A percentile compares a stretch with the other conserved stretches of the same genome.
phyloP scores from a whole-genome alignment of 352 stramenopile species.

The Vaucheria bursata region DNA sequence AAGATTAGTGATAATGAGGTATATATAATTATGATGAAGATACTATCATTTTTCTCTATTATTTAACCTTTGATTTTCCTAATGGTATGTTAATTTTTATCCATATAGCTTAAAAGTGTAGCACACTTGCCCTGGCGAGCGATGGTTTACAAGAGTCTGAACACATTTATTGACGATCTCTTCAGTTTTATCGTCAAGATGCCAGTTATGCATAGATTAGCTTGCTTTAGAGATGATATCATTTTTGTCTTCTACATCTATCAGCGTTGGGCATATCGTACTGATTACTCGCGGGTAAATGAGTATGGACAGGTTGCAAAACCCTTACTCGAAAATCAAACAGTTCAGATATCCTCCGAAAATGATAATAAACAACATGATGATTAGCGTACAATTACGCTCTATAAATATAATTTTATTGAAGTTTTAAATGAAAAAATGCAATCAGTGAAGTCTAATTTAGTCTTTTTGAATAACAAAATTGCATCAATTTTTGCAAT shows the following conservation, averaged over 20 bases:
- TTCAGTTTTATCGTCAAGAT: constrained; percentile 91
- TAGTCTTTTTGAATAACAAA: too few relatives aligned
- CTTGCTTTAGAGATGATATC: constrained; percentile 96
- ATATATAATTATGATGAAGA: not conserved
- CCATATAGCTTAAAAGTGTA: constrained; percentile 82
- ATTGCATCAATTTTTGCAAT: too few relatives aligned
- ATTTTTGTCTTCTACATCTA: constrained; percentile 99
- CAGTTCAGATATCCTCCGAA: too few relatives aligned
- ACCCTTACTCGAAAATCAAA: not conserved
- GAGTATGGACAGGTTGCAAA: constrained; percentile 25
- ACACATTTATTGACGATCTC: constrained; percentile 89
- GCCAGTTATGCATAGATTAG: constrained; percentile 93
- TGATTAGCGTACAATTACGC: not conserved
- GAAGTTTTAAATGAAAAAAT: too few relatives aligned
- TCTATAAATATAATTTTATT: too few relatives aligned
- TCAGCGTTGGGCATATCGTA: constrained; percentile 68
- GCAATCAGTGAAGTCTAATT: too few relatives aligned
- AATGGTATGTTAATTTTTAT: too few relatives aligned
- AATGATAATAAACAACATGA: not conserved
- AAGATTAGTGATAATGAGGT: too few relatives aligned
- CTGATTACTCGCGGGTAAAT: constrained; percentile 23
- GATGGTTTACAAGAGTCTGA: constrained; percentile 95
- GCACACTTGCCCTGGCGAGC: constrained; percentile 87
- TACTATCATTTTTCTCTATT: not conserved
- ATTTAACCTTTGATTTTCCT: not conserved